phyloP scores from a whole-genome alignment of 2,329 filamentous ascomycete species.

The Colletotrichum lindemuthianum region DNA sequence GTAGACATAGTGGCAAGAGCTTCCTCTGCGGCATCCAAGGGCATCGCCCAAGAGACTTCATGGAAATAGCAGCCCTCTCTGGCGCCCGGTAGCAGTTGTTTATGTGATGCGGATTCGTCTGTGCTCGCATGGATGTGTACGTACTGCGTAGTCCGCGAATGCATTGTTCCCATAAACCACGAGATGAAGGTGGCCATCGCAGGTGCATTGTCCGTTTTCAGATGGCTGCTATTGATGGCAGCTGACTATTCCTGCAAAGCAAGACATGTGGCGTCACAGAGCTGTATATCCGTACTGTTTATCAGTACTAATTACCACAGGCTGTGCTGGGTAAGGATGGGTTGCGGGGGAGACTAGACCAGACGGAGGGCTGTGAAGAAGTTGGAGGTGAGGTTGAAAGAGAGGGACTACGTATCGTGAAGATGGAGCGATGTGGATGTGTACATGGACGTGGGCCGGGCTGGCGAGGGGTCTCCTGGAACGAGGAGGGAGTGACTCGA shows the following conservation, averaged over 20 bases:
- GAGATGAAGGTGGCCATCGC: conserved; percentile 7
- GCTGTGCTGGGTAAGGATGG: conserved; percentile 1
- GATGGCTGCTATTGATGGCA: conserved; percentile 11
- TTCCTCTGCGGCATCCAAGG: too few species aligned
- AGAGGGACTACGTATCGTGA: not conserved
- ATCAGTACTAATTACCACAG: not conserved
- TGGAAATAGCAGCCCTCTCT: too few species aligned
- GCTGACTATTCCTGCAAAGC: conserved; percentile 15
- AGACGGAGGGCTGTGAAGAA: conserved; percentile 1
- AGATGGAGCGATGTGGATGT: not conserved
- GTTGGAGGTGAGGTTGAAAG: conserved; percentile 1
- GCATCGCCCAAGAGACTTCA: too few species aligned
- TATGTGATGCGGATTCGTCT: not conserved
- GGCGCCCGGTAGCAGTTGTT: too few species aligned
- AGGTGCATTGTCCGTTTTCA: conserved; percentile 24
- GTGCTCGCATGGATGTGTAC: conserved; percentile 21
- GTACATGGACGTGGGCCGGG: not conserved
- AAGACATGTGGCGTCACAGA: conserved; percentile 34
- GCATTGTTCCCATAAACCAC: not conserved
- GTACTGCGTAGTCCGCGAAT: not conserved
- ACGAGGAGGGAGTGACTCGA: not conserved
- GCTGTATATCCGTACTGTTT: too few species aligned
- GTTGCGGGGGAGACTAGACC: too few species aligned
- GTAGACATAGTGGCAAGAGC: too few species aligned
- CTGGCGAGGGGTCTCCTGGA: too few species aligned